Evolutionary conservation across 805 yeast species (phyloP).

Genomic region (Hermanozyma aechmeae): DNA sequence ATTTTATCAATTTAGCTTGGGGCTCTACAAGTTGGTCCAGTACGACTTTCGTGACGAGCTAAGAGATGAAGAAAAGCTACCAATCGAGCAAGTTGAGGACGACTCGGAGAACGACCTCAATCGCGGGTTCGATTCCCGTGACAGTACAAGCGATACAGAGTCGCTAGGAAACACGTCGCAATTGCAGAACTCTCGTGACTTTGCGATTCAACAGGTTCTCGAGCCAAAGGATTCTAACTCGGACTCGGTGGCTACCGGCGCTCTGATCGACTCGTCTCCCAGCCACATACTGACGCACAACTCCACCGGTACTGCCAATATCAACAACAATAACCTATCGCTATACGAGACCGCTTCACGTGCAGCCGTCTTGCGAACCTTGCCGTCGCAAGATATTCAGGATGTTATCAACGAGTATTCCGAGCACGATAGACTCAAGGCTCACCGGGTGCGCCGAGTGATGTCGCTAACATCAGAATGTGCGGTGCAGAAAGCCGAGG

Average conservation of each 20-base stretch:
- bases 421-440: constrained; percentile 28
- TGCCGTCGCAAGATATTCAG: constrained; percentile 22
- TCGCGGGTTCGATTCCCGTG: too few species aligned
- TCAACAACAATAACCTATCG: too few species aligned
- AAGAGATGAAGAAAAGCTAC: neutral
- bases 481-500: too few species aligned
- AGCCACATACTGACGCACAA: too few species aligned
- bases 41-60: constrained; percentile 51
- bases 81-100: neutral
- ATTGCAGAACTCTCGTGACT: neutral
- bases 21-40: constrained; percentile 61
- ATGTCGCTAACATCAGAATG: too few species aligned
- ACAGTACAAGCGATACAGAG: too few species aligned
- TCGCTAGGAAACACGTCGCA: neutral
- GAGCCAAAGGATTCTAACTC: constrained; percentile 17
- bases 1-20: constrained; percentile 63
- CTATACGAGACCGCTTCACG: constrained; percentile 10
- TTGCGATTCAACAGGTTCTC: neutral
- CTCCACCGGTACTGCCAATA: too few species aligned
- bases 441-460: too few species aligned
- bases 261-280: neutral
- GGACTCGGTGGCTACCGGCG: constrained; percentile 4
- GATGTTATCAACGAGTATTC: constrained; percentile 39
- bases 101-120: neutral
- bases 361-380: constrained; percentile 15